A percentile compares a stretch with the other conserved stretches of the same genome.
phyloP scores from a whole-genome alignment of 2,329 filamentous ascomycete species.

The Fusarium continuum region DNA sequence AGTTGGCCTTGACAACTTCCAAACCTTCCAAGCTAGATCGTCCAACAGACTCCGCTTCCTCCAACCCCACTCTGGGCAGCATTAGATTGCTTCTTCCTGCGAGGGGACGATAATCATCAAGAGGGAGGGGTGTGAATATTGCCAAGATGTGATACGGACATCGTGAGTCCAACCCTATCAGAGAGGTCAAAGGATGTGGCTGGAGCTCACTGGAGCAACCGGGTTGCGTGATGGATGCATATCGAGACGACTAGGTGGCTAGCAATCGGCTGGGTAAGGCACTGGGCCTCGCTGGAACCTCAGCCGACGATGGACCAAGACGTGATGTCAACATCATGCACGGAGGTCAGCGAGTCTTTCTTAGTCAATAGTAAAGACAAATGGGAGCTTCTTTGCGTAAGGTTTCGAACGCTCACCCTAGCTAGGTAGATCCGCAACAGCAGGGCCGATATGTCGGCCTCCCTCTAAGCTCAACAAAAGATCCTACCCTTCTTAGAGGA shows the following conservation, averaged over 20 bases:
- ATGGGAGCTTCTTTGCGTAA: constrained; percentile 28
- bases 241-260: constrained; percentile 14
- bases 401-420: constrained; percentile 33
- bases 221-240: constrained; percentile 29
- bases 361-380: constrained; percentile 22
- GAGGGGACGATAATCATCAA: constrained; percentile 34
- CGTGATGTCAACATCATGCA: constrained; percentile 43
- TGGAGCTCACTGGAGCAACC: constrained; percentile 44
- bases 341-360: constrained; percentile 30
- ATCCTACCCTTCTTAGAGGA: constrained; percentile 25
- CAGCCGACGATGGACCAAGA: background rate
- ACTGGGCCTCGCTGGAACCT: constrained; percentile 9
- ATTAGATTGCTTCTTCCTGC: constrained; percentile 32
- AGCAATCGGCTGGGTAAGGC: constrained; percentile 14
- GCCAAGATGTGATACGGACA: constrained; percentile 40
- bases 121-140: constrained; percentile 35
- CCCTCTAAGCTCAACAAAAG: constrained; percentile 35
- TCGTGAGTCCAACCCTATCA: constrained; percentile 34
- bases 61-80: constrained; percentile 37
- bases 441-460: constrained; percentile 36
- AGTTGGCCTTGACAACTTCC: constrained; percentile 35
- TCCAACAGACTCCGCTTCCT: constrained; percentile 23
- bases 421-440: constrained; percentile 32
- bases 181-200: constrained; percentile 39
- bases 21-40: constrained; percentile 20